phyloP scores from a whole-genome alignment of 257 asterid genomes.

The Buddleja alternifolia region DNA sequence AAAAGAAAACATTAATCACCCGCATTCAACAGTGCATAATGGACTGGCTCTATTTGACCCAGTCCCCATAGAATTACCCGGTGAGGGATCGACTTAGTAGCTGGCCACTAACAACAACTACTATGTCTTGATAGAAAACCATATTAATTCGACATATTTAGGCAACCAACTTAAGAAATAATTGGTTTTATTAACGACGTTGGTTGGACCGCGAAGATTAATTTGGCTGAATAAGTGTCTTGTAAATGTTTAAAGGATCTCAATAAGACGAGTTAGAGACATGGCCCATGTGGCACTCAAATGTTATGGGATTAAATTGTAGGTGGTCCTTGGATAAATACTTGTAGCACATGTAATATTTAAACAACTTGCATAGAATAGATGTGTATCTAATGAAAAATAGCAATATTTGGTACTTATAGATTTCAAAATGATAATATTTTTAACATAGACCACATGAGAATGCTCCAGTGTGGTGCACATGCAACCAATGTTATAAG shows the following conservation, averaged over 20 bases:
- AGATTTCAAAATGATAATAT: neutral
- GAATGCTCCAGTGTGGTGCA: conserved; percentile 17
- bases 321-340: conserved; percentile 13
- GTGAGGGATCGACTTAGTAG: too few species aligned
- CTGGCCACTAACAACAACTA: neutral
- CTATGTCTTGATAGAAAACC: neutral
- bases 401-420: conserved; percentile 23
- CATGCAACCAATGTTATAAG: conserved; percentile 21
- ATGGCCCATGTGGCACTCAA: conserved; percentile 5
- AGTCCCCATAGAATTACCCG: too few species aligned
- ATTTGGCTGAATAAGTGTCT: neutral
- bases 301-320: conserved; percentile 5
- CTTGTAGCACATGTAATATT: neutral
- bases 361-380: conserved; percentile 7
- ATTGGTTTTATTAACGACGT: neutral
- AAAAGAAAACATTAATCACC: too few species aligned
- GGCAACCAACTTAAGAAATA: neutral
- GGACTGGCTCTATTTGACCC: too few species aligned
- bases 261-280: neutral
- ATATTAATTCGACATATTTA: neutral
- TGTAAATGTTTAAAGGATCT: neutral
- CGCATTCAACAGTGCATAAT: too few species aligned
- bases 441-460: conserved; percentile 27
- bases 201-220: neutral
- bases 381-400: neutral